Evolutionary conservation across 305 asterid species (phyloP).

Genomic region (Solanum hybrid): DNA sequence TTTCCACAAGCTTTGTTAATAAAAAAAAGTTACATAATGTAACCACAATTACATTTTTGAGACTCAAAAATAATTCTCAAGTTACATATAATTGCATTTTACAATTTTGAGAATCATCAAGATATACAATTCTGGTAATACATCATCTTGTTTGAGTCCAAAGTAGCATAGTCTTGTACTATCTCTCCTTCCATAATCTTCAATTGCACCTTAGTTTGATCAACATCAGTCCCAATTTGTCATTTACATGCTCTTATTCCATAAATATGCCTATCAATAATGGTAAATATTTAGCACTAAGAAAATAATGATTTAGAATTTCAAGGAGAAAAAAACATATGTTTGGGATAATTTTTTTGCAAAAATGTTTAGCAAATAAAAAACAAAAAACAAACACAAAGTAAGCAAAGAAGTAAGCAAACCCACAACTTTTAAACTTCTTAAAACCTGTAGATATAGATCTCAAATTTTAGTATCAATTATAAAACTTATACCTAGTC

Average conservation of each 20-base stretch:
- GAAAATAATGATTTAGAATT: background rate
- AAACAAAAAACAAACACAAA: no score
- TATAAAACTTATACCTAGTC: background rate
- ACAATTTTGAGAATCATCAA: no score
- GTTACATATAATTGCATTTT: no score
- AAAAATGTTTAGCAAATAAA: background rate
- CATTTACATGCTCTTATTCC: background rate
- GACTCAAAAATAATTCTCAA: no score
- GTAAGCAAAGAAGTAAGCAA: background rate
- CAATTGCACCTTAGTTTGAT: background rate
- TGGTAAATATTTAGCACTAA: background rate
- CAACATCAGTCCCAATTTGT: background rate
- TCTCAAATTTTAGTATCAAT: background rate
- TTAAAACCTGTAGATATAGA: background rate
- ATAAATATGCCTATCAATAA: background rate
- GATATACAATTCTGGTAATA: no score
- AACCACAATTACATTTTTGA: no score
- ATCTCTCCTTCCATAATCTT: background rate
- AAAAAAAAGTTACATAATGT: no score
- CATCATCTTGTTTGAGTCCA: no score
- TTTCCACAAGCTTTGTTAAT: no score
- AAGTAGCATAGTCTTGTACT: background rate
- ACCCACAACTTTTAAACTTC: background rate
- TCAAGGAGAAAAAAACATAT: background rate
- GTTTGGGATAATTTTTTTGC: no score